Evolutionary conservation across 2,329 filamentous ascomycete genomes (phyloP).

Genomic region (Alternaria alternata): DNA sequence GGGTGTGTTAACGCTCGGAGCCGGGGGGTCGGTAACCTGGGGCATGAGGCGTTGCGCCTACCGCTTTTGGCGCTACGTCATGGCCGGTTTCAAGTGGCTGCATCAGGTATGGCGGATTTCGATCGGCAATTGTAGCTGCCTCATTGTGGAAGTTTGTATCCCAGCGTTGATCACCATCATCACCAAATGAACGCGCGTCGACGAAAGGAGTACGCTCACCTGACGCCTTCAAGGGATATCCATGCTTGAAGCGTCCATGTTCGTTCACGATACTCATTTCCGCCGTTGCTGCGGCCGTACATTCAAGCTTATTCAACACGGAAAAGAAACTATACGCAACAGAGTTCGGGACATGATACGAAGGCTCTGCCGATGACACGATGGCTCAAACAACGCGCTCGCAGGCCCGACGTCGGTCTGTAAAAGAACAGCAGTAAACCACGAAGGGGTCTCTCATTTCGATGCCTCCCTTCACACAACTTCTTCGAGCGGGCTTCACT

Average conservation of each 20-base stretch:
- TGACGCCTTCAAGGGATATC: neutral
- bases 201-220: constrained; percentile 3
- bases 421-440: neutral
- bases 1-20: neutral
- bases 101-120: neutral
- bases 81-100: constrained; percentile 8
- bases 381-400: neutral
- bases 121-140: neutral
- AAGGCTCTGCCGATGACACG: neutral
- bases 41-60: constrained; percentile 12
- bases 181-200: constrained; percentile 6
- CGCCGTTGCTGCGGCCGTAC: neutral
- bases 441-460: neutral
- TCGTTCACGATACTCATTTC: neutral
- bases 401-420: neutral
- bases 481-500: neutral
- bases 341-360: neutral
- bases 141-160: neutral
- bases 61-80: constrained; percentile 12
- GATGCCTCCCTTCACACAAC: neutral
- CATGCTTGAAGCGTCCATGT: neutral
- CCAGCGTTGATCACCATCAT: neutral
- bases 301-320: neutral
- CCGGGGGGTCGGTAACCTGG: constrained; percentile 5
- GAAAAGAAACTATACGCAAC: constrained; percentile 1